Evolutionary conservation across 106 monocot genomes (phyloP).

Genomic region (Acorus gramineus): DNA sequence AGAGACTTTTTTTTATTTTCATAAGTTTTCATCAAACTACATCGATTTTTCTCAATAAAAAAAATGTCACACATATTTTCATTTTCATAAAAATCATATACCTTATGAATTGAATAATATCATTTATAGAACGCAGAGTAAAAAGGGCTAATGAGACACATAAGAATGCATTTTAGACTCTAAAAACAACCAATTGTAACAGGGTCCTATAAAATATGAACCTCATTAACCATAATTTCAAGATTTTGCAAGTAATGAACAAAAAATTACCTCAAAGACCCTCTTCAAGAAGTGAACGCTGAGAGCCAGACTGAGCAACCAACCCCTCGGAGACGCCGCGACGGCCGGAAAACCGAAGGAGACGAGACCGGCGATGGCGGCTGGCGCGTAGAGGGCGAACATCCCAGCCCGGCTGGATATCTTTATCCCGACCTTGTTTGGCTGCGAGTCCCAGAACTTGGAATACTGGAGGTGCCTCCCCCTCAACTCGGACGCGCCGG

Average conservation of each 20-base stretch:
- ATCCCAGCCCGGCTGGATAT: constrained; percentile 35
- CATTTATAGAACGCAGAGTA: too few species aligned
- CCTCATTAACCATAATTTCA: too few species aligned
- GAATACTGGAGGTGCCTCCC: constrained; percentile 50
- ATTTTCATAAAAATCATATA: too few species aligned
- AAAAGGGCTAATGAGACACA: too few species aligned
- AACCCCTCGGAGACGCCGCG: neutral
- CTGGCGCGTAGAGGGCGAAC: constrained; percentile 38
- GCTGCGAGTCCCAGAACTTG: constrained; percentile 44
- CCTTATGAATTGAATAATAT: too few species aligned
- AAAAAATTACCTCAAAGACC: constrained; percentile 32
- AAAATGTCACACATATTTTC: too few species aligned
- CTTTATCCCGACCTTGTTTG: neutral
- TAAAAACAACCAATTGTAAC: neutral
- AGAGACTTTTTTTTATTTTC: too few species aligned
- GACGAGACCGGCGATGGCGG: constrained; percentile 25
- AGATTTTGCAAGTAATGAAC: neutral
- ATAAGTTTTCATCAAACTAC: too few species aligned
- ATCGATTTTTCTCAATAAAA: too few species aligned
- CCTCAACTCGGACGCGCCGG: constrained; percentile 24
- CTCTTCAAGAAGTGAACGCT: constrained; percentile 50
- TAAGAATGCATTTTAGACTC: too few species aligned
- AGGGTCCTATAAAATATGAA: neutral
- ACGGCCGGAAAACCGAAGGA: constrained; percentile 25
- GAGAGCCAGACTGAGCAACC: constrained; percentile 17